phyloP scores from a whole-genome alignment of 306 rosid genomes.

The Oemleria cerasiformis region DNA sequence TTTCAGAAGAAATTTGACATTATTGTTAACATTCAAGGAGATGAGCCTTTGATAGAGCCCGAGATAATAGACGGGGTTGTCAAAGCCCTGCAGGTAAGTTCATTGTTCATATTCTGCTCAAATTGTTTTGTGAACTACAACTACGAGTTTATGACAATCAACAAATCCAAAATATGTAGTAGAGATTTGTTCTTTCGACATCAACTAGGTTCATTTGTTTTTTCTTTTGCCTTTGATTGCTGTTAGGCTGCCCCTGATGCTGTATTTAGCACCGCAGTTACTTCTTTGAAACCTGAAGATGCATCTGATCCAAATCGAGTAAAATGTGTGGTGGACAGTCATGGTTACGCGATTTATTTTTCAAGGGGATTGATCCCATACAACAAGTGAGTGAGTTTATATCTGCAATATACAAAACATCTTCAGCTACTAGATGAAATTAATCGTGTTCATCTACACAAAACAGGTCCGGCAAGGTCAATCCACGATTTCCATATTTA shows the following conservation, averaged over 20 bases:
- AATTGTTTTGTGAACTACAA: not conserved
- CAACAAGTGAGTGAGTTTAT: slow-evolving; percentile 53
- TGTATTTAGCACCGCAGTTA: slow-evolving; percentile 85
- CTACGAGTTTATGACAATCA: not conserved
- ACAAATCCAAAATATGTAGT: not conserved
- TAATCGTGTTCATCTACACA: too few relatives aligned
- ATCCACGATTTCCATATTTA: slow-evolving; percentile 40
- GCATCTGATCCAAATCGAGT: slow-evolving; percentile 71
- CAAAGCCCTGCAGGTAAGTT: slow-evolving; percentile 62
- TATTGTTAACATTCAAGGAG: slow-evolving; percentile 84
- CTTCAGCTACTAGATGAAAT: slow-evolving; percentile 12
- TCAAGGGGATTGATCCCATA: slow-evolving; percentile 78
- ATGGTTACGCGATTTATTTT: slow-evolving; percentile 76
- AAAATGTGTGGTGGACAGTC: slow-evolving; percentile 61
- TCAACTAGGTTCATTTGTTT: not conserved
- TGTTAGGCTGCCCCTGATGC: slow-evolving; percentile 81
- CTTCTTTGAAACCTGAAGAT: slow-evolving; percentile 74
- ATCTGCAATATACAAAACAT: not conserved
- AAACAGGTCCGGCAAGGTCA: slow-evolving; percentile 64
- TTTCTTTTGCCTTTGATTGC: not conserved
- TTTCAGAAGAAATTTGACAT: slow-evolving; percentile 64
- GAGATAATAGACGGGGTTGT: slow-evolving; percentile 79
- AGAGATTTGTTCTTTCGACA: not conserved
- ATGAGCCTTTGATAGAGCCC: slow-evolving; percentile 81
- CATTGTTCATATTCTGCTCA: not conserved